phyloP scores from a whole-genome alignment of 148 eudicot genomes.

The Camellia sinensis region DNA sequence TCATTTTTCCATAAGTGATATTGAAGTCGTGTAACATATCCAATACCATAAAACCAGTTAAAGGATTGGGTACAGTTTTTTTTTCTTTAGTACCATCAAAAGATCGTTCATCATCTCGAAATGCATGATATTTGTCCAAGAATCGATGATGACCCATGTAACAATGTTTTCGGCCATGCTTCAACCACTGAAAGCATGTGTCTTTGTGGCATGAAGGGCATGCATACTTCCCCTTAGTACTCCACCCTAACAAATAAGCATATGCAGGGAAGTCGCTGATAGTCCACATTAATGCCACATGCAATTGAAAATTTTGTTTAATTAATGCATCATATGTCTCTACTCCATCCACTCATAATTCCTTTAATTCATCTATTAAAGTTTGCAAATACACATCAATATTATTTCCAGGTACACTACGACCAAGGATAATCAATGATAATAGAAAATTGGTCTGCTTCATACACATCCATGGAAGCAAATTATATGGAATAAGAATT shows the following conservation, averaged over 20 bases:
- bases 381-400: conserved; percentile 14
- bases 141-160: conserved; percentile 8
- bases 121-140: not conserved
- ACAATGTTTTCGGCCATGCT: conserved; percentile 3
- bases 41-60: not conserved
- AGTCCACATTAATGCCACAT: conserved; percentile 16
- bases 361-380: conserved; percentile 11
- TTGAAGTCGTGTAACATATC: not conserved
- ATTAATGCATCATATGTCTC: conserved; percentile 4
- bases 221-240: conserved; percentile 8
- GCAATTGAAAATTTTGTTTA: not conserved
- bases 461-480: not conserved
- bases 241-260: conserved; percentile 24
- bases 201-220: conserved; percentile 3
- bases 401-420: not conserved
- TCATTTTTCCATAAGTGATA: not conserved
- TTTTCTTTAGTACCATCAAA: not conserved
- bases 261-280: conserved; percentile 22
- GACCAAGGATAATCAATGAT: conserved; percentile 12
- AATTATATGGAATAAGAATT: not conserved
- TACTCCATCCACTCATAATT: conserved; percentile 7
- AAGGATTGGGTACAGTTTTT: not conserved
- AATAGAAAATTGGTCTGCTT: not conserved
- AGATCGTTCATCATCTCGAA: not conserved
- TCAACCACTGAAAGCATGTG: not conserved